phyloP scores from a whole-genome alignment of 2,329 filamentous ascomycete species.

The Aureobasidium pullulans region DNA sequence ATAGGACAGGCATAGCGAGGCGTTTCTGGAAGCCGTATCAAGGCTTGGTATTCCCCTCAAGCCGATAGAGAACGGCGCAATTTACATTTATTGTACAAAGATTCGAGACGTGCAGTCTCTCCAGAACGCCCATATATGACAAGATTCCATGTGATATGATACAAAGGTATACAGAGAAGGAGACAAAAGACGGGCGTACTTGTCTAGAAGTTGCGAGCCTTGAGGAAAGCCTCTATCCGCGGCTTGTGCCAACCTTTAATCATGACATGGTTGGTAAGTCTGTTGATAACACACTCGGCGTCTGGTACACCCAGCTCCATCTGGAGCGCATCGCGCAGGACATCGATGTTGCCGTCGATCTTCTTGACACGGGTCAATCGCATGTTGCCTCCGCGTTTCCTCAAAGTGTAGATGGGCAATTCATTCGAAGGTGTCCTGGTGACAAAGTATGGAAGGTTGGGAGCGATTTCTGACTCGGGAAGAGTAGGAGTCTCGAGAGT shows the following conservation, averaged over 20 bases:
- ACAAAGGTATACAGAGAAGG: conserved; percentile 6
- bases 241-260: conserved; percentile 46
- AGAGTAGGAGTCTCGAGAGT: conserved; percentile 14
- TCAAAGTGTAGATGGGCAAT: conserved; percentile 68
- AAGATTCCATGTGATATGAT: neutral
- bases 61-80: neutral
- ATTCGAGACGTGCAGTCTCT: neutral
- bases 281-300: conserved; percentile 50
- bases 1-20: conserved; percentile 13
- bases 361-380: conserved; percentile 70
- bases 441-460: conserved; percentile 60
- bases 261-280: conserved; percentile 63
- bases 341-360: conserved; percentile 63
- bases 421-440: conserved; percentile 62
- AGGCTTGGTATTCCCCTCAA: neutral
- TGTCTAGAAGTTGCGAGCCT: conserved; percentile 28
- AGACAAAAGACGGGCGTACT: neutral
- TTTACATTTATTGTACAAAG: neutral
- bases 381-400: conserved; percentile 68
- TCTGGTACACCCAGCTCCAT: conserved; percentile 41
- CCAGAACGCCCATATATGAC: neutral
- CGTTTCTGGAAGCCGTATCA: conserved; percentile 6
- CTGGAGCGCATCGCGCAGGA: conserved; percentile 57
- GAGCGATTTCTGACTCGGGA: conserved; percentile 28
- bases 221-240: conserved; percentile 28